These are phyloP conservation scores for Blastobotrys chiropterorum DNA, from an alignment of 805 yeast species.

Conservation along the genomic window DNA sequence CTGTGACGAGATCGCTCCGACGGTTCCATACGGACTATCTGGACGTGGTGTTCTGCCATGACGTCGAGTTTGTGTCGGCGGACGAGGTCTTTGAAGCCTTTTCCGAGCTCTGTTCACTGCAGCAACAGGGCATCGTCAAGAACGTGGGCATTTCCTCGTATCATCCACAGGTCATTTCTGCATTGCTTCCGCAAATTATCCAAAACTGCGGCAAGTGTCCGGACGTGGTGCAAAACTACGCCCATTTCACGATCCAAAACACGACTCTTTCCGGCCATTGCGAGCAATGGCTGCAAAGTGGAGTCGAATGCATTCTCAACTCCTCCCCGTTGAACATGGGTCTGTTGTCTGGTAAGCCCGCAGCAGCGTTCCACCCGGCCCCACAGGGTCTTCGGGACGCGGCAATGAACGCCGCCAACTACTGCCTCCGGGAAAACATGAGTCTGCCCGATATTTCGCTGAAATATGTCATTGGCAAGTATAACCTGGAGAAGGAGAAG, in stretches of 20 bases:
- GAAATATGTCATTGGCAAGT: conserved; percentile 59
- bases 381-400: conserved; percentile 44
- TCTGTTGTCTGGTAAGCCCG: conserved; percentile 56
- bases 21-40: conserved; percentile 63
- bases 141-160: conserved; percentile 82
- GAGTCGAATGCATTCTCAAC: conserved; percentile 54
- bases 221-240: conserved; percentile 73
- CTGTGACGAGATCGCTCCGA: conserved; percentile 60
- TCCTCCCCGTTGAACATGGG: conserved; percentile 90
- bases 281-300: conserved; percentile 35
- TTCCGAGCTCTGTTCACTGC: conserved; percentile 49
- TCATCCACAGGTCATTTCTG: conserved; percentile 61
- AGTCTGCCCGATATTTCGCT: conserved; percentile 81
- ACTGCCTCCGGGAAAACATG: conserved; percentile 37
- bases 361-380: conserved; percentile 79
- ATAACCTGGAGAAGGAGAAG: conserved; percentile 31
- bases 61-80: conserved; percentile 70
- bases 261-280: conserved; percentile 46
- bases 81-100: conserved; percentile 57
- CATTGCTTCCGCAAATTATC: conserved; percentile 17
- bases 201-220: conserved; percentile 47
- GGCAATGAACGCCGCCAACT: conserved; percentile 39
- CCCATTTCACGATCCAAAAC: conserved; percentile 79
- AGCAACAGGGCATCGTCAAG: conserved; percentile 53
- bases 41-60: conserved; percentile 83